phyloP scores from a whole-genome alignment of 768 basidiomycete genomes.

The Mycena vitilis region DNA sequence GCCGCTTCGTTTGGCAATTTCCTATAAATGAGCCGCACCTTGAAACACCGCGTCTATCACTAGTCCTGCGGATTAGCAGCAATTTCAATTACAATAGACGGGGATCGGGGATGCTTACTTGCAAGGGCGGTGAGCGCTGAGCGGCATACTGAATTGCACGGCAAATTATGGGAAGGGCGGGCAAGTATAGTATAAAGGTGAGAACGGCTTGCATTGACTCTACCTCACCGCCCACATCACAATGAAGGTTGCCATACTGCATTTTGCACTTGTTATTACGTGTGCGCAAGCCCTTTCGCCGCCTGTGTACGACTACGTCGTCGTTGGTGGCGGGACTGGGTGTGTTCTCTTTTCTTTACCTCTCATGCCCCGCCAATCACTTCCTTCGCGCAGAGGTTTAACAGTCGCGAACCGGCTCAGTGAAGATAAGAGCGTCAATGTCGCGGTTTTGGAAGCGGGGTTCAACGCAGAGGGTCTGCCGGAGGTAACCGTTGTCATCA shows the following conservation, averaged over 20 bases:
- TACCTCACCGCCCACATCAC: background rate
- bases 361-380: background rate
- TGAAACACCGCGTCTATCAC: constrained; percentile 22
- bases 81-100: background rate
- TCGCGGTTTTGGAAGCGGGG: constrained; percentile 55
- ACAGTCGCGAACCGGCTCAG: constrained; percentile 50
- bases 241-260: constrained; percentile 7
- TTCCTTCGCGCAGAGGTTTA: constrained; percentile 41
- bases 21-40: constrained; percentile 4
- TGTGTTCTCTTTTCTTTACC: constrained; percentile 33
- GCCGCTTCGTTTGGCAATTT: constrained; percentile 1
- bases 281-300: background rate
- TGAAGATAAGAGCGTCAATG: constrained; percentile 44
- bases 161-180: background rate
- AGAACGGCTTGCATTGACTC: too few species aligned
- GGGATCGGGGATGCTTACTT: background rate
- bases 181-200: constrained; percentile 4
- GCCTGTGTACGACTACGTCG: constrained; percentile 44
- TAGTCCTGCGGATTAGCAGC: background rate
- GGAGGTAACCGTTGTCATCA: constrained; percentile 46
- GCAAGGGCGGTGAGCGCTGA: background rate
- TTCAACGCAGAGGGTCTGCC: constrained; percentile 47
- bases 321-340: constrained; percentile 50
- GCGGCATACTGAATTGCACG: background rate
- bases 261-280: background rate